phyloP scores from a whole-genome alignment of 2,329 filamentous ascomycete genomes.

The Aphanocladium album region DNA sequence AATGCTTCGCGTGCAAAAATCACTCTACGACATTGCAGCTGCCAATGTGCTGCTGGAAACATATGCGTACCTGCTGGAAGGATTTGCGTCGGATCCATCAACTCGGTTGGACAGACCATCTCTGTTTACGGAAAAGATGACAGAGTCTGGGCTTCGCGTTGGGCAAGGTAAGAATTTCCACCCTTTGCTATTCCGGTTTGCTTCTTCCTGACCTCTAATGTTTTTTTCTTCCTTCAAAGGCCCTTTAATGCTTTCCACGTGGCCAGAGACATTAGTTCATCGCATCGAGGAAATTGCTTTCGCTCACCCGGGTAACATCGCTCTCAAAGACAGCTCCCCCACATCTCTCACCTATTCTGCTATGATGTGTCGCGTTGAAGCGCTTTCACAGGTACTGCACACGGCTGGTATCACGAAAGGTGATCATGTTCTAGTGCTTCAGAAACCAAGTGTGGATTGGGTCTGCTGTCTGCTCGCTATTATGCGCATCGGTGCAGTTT shows the following conservation, averaged over 20 bases:
- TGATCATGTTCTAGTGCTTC: not conserved
- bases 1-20: no score
- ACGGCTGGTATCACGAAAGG: not conserved
- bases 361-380: not conserved
- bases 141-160: no score
- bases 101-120: no score
- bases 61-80: no score
- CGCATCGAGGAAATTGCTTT: not conserved
- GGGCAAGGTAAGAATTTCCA: no score
- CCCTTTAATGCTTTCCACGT: not conserved
- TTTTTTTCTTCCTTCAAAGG: no score
- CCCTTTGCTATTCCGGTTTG: no score
- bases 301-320: not conserved
- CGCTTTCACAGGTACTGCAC: not conserved
- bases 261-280: not conserved
- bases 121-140: no score
- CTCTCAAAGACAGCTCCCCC: not conserved
- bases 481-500: not conserved
- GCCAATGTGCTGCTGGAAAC: no score
- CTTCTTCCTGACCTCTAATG: no score
- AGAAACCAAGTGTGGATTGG: not conserved
- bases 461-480: not conserved
- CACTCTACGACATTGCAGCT: no score
- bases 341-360: not conserved
- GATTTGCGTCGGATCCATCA: no score